phyloP scores from a whole-genome alignment of 257 asterid genomes.

The Parsonsia alboflavescens region DNA sequence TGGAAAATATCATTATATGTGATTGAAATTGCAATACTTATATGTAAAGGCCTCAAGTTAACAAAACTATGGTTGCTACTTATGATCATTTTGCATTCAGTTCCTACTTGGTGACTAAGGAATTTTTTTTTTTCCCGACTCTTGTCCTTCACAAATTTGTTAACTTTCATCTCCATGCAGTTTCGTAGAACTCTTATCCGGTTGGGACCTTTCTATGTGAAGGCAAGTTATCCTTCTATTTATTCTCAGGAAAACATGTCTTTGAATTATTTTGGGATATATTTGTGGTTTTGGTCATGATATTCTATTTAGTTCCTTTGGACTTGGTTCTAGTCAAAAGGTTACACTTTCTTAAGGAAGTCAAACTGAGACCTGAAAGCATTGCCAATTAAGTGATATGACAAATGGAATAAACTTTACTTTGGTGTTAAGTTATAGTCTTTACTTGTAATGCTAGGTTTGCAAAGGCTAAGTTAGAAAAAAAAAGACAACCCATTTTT shows the following conservation, averaged over 20 bases:
- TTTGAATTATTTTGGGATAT: neutral
- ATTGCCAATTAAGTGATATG: neutral
- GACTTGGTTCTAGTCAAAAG: neutral
- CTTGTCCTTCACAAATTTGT: neutral
- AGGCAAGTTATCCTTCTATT: conserved; percentile 54
- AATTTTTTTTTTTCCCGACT: neutral
- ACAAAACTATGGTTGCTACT: neutral
- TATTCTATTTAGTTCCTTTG: neutral
- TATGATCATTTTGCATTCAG: neutral
- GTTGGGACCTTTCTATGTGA: conserved; percentile 94
- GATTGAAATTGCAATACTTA: neutral
- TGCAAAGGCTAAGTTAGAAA: too few relatives aligned
- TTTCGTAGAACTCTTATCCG: conserved; percentile 84
- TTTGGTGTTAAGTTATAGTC: too few relatives aligned
- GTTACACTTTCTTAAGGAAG: neutral
- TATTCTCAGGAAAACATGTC: neutral
- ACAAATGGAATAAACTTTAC: too few relatives aligned
- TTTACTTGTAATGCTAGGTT: too few relatives aligned
- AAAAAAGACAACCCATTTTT: neutral
- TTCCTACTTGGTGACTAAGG: neutral
- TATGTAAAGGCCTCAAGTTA: neutral
- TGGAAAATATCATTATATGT: neutral
- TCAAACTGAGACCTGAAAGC: neutral
- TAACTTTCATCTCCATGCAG: conserved; percentile 43
- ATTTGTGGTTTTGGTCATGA: neutral